These are phyloP conservation scores for Phytophthora multivora DNA, from an alignment of 352 stramenopile genomes.

Conservation along the genomic window DNA sequence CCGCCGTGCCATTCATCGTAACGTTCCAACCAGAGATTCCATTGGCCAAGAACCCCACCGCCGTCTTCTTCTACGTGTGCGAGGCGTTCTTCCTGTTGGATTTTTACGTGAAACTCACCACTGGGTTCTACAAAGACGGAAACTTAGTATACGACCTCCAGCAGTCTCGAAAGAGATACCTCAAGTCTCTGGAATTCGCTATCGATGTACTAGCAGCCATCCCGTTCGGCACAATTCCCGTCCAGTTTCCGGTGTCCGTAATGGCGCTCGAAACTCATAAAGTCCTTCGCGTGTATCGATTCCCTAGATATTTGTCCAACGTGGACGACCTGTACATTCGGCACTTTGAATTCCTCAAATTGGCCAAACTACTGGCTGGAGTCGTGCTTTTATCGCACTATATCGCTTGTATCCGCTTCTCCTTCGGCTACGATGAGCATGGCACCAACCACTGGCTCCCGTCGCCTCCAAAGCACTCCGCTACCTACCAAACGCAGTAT, in stretches of 20 bases:
- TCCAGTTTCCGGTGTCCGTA: neutral
- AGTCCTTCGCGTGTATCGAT: constrained; percentile 36
- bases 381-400: constrained; percentile 51
- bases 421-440: constrained; percentile 47
- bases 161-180: constrained; percentile 29
- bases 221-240: constrained; percentile 22
- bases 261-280: constrained; percentile 49
- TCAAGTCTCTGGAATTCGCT: constrained; percentile 54
- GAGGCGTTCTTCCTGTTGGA: constrained; percentile 60
- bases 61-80: constrained; percentile 37
- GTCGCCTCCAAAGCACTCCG: neutral
- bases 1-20: constrained; percentile 55
- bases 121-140: constrained; percentile 53
- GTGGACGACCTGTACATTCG: constrained; percentile 62
- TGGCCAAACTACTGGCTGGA: constrained; percentile 49
- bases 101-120: constrained; percentile 63
- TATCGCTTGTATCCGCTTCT: constrained; percentile 56
- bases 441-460: constrained; percentile 50
- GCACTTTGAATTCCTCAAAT: constrained; percentile 59
- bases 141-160: constrained; percentile 9
- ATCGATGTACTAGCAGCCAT: constrained; percentile 50
- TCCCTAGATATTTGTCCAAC: constrained; percentile 46
- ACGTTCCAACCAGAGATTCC: constrained; percentile 36
- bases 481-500: constrained; percentile 33
- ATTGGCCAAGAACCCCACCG: constrained; percentile 5